These are phyloP conservation scores for Pterocarpus santalinus DNA, from an alignment of 306 rosid species.

Conservation along the genomic window DNA sequence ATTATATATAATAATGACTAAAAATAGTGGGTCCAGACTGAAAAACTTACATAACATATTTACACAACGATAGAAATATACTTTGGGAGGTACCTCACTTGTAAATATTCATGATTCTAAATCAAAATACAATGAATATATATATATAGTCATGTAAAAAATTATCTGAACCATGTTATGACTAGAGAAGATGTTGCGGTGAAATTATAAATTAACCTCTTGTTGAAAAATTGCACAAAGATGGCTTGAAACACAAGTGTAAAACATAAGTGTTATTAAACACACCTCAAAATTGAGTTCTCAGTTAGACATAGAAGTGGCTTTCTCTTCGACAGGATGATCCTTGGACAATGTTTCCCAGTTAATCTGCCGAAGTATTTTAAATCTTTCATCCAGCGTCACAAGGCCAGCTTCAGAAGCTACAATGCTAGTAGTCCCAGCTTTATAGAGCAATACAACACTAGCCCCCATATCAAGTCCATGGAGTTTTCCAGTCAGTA, in stretches of 20 bases:
- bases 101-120: slow-evolving; percentile 1
- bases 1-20: not conserved
- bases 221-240: not conserved
- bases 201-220: slow-evolving; percentile 18
- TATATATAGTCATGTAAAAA: not conserved
- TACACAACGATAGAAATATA: not conserved
- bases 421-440: slow-evolving; percentile 61
- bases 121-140: slow-evolving; percentile 8
- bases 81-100: not conserved
- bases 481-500: slow-evolving; percentile 92
- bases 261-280: not conserved
- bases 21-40: not conserved
- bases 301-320: slow-evolving; percentile 53
- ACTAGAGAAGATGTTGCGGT: not conserved
- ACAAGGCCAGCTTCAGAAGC: slow-evolving; percentile 69
- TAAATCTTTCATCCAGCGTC: slow-evolving; percentile 69
- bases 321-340: slow-evolving; percentile 57
- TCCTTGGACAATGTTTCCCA: slow-evolving; percentile 76
- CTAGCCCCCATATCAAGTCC: slow-evolving; percentile 89
- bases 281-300: slow-evolving; percentile 45
- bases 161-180: not conserved
- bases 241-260: slow-evolving; percentile 6
- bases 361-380: slow-evolving; percentile 64
- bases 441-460: slow-evolving; percentile 72
- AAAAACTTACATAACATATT: no score